Conservation (phyloP, 2,329 filamentous ascomycete species). For the Lecanicillium sp. region DNA sequence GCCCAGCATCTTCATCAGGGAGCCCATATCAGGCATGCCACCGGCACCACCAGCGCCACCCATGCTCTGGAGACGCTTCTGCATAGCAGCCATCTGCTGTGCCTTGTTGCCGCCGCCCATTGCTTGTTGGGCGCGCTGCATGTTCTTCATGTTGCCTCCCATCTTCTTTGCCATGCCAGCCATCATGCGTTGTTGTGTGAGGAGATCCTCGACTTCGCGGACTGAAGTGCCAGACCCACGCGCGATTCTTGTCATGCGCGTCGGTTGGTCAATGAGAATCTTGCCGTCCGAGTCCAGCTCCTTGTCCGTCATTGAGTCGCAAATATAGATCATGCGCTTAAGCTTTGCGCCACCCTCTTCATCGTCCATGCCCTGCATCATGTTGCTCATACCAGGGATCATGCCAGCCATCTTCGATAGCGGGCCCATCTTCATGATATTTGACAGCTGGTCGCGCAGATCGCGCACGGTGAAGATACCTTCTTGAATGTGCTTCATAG, state of each 20-base stretch:
- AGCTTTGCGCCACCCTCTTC: constrained; percentile 91
- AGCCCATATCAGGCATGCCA: constrained; percentile 75
- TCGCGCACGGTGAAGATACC: constrained; percentile 95
- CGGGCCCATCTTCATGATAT: constrained; percentile 99
- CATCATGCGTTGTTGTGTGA: constrained; percentile 99
- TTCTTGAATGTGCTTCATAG: constrained; percentile 97
- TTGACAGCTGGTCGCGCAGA: constrained; percentile 87
- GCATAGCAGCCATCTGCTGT: constrained; percentile 94
- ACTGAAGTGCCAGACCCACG: constrained; percentile 86
- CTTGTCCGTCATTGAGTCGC: constrained; percentile 95
- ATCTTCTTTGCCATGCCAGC: constrained; percentile 98
- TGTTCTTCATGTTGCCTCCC: constrained; percentile 95
- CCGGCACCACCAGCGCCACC: constrained; percentile 61
- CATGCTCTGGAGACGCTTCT: constrained; percentile 91
- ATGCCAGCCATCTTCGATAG: constrained; percentile 96
- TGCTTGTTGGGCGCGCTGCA: constrained; percentile 86
- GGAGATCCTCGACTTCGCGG: constrained; percentile 85
- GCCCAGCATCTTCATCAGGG: constrained; percentile 88
- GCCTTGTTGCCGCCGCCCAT: constrained; percentile 88
- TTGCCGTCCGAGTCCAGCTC: constrained; percentile 95
- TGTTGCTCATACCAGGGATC: constrained; percentile 89
- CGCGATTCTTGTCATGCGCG: constrained; percentile 86
- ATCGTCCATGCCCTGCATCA: constrained; percentile 96
- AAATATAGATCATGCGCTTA: constrained; percentile 98
- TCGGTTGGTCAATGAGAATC: constrained; percentile 86